Percentiles rank a stretch among this genome's conserved stretches.
Conservation (phyloP, 805 yeast species). For the Schizosaccharomyces osmophilus region DNA sequence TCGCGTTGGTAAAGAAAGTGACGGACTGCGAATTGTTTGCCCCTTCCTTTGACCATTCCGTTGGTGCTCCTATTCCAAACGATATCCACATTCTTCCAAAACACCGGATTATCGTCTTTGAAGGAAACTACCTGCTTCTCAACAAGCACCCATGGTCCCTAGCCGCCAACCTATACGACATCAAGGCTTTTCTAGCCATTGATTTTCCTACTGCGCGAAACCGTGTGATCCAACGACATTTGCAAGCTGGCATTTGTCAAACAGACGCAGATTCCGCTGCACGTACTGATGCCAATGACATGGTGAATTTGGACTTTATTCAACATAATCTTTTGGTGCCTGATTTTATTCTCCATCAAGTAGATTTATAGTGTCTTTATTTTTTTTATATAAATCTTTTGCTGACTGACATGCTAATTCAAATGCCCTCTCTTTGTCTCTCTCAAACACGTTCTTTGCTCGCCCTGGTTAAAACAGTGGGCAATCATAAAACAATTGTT, state of each 20-base stretch:
- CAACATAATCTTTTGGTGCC: background rate
- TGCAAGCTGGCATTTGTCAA: conserved; percentile 16
- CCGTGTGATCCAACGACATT: conserved; percentile 13
- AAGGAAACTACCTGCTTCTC: conserved; percentile 51
- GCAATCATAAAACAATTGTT: too few species aligned
- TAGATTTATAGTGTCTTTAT: background rate
- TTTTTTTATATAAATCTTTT: too few species aligned
- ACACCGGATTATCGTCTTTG: conserved; percentile 37
- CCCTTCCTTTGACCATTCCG: conserved; percentile 55
- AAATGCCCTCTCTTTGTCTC: too few species aligned
- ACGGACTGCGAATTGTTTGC: conserved; percentile 12
- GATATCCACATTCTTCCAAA: conserved; percentile 23
- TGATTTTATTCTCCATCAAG: background rate
- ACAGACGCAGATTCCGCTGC: conserved; percentile 15
- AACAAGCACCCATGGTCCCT: conserved; percentile 34
- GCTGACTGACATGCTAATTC: too few species aligned
- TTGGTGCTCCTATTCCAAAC: conserved; percentile 38
- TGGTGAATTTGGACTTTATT: conserved; percentile 19
- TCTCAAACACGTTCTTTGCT: too few species aligned
- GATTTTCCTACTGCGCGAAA: conserved; percentile 22
- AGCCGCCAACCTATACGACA: conserved; percentile 13
- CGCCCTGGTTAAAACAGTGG: too few species aligned
- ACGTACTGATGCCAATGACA: conserved; percentile 26
- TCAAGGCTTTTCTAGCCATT: conserved; percentile 23
- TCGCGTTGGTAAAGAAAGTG: conserved; percentile 15